Percentiles rank a stretch among this genome's conserved stretches.
Evolutionary conservation across 2,329 filamentous ascomycete species (phyloP).

Genomic region (Didymella exigua): DNA sequence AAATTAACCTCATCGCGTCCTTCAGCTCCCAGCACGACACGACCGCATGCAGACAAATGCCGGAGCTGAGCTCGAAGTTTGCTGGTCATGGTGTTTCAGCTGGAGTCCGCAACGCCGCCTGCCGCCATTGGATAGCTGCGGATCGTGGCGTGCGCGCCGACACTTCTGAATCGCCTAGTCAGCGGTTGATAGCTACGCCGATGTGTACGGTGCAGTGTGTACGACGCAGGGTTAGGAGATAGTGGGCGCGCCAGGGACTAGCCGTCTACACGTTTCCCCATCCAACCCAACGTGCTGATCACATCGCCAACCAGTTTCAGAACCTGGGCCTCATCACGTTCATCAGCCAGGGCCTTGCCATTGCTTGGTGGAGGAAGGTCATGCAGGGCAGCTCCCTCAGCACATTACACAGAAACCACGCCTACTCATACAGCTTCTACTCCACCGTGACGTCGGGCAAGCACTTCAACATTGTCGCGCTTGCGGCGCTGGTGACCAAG

Average conservation of each 20-base stretch:
- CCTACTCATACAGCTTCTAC: constrained; percentile 34
- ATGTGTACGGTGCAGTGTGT: neutral
- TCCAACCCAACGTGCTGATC: constrained; percentile 35
- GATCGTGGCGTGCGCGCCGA: constrained; percentile 8
- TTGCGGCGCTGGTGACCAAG: constrained; percentile 35
- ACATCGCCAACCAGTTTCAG: constrained; percentile 33
- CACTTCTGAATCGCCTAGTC: constrained; percentile 6
- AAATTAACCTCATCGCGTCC: too few relatives aligned
- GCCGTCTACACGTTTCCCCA: constrained; percentile 24
- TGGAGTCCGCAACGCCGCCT: neutral
- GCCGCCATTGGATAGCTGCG: constrained; percentile 2
- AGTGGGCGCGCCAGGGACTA: constrained; percentile 26
- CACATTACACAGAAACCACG: constrained; percentile 29
- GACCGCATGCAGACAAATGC: constrained; percentile 2
- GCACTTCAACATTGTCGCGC: constrained; percentile 33
- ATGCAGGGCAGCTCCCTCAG: constrained; percentile 27
- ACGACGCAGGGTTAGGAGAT: neutral
- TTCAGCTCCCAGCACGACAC: constrained; percentile 1
- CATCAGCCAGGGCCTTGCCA: constrained; percentile 31
- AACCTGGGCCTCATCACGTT: constrained; percentile 31
- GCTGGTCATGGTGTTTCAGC: constrained; percentile 2
- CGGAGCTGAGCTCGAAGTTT: constrained; percentile 5
- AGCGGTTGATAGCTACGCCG: constrained; percentile 2
- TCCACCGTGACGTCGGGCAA: constrained; percentile 27
- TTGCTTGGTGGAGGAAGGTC: constrained; percentile 36